phyloP scores from a whole-genome alignment of 148 eudicot species.

The Cornus controversa region DNA sequence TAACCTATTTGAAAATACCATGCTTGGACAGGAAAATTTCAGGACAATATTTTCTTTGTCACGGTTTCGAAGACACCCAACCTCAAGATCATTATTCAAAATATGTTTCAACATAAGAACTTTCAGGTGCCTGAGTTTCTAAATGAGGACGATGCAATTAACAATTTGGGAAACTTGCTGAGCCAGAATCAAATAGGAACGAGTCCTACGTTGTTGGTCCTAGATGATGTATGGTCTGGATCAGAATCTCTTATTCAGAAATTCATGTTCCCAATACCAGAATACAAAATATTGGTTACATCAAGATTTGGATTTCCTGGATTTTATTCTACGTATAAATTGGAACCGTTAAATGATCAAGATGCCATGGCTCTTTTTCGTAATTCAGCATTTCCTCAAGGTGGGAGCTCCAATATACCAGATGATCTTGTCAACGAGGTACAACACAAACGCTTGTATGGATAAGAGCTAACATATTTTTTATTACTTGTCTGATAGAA shows the following conservation, averaged over 20 bases:
- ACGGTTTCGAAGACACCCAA: too few relatives aligned
- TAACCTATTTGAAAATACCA: not conserved
- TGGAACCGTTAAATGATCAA: too few relatives aligned
- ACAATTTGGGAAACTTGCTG: constrained; percentile 17
- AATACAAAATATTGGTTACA: constrained; percentile 22
- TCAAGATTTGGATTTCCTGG: constrained; percentile 19
- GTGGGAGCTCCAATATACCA: constrained; percentile 9
- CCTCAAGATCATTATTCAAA: too few relatives aligned
- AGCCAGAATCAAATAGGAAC: constrained; percentile 4
- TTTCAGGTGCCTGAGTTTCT: too few relatives aligned
- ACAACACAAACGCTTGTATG: not conserved
- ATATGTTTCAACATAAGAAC: too few relatives aligned
- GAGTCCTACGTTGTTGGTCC: constrained; percentile 12
- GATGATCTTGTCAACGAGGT: constrained; percentile 18
- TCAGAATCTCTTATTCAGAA: constrained; percentile 12
- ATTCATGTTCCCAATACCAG: constrained; percentile 10
- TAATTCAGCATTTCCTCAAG: constrained; percentile 12
- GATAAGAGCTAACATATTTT: too few relatives aligned
- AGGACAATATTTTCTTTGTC: constrained; percentile 14
- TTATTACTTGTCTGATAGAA: too few relatives aligned
- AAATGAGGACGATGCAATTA: not conserved
- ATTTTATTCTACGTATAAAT: not conserved
- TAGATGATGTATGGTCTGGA: constrained; percentile 23
- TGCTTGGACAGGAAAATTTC: constrained; percentile 5
- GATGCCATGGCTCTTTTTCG: not conserved